Percentiles rank a stretch among this genome's conserved stretches.
Evolutionary conservation across 164 flowering plant species (phyloP).

Genomic region (Vitis rotundifolia): DNA sequence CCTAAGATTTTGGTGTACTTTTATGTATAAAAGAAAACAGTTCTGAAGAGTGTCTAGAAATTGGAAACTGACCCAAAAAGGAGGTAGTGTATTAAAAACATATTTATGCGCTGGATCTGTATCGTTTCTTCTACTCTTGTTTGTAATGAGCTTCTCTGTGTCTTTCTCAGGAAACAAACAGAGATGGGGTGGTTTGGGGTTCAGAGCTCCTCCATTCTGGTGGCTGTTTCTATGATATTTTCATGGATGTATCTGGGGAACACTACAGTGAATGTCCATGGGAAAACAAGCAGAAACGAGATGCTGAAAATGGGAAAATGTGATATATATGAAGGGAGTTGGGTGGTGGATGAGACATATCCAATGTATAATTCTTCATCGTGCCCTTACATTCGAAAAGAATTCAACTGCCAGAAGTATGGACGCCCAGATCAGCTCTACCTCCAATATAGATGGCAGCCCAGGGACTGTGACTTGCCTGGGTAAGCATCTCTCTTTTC

Average conservation of each 20-base stretch:
- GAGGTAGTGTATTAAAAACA: too few relatives aligned
- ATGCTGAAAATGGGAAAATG: constrained; percentile 6
- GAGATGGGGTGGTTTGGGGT: constrained; percentile 8
- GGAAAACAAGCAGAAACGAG: too few relatives aligned
- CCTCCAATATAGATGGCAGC: constrained; percentile 44
- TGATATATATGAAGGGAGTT: constrained; percentile 33
- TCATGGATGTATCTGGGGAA: constrained; percentile 6
- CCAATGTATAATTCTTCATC: constrained; percentile 35
- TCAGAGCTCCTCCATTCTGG: not conserved
- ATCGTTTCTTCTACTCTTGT: too few relatives aligned
- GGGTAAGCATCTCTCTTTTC: constrained; percentile 16
- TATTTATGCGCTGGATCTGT: too few relatives aligned
- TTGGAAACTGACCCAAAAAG: too few relatives aligned
- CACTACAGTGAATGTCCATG: not conserved
- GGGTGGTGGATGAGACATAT: constrained; percentile 33
- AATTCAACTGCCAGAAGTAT: constrained; percentile 39
- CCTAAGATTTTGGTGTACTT: too few relatives aligned
- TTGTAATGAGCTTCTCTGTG: too few relatives aligned
- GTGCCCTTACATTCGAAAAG: constrained; percentile 35
- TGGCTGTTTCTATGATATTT: not conserved
- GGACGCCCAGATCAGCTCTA: constrained; percentile 38
- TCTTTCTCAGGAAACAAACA: not conserved
- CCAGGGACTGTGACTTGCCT: constrained; percentile 28
- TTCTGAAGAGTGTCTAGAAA: too few relatives aligned
- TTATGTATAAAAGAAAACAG: too few relatives aligned